Conservation (phyloP, 2,329 filamentous ascomycete species). For the Pseudogymnoascus pannorum region DNA sequence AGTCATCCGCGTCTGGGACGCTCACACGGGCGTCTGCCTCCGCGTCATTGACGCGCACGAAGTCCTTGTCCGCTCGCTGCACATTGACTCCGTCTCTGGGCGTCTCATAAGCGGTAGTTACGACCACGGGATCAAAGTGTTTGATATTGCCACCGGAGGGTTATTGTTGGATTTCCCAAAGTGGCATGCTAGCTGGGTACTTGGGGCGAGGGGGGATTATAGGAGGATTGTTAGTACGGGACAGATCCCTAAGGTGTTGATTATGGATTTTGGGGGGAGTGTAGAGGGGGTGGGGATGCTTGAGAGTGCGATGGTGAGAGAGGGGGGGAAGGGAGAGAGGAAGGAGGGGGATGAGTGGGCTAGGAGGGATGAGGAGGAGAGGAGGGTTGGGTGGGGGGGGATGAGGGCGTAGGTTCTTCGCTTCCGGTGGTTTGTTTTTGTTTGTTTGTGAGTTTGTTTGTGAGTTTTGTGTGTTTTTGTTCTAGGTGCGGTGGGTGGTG, state of each 20-base stretch:
- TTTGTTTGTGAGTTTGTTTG: no score
- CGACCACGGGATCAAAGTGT: constrained; percentile 92
- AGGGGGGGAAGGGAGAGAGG: not conserved
- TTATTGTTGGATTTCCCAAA: constrained; percentile 80
- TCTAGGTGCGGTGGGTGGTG: not conserved
- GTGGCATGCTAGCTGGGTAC: constrained; percentile 95
- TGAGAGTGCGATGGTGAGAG: constrained; percentile 34
- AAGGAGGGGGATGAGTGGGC: not conserved
- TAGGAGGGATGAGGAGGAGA: not conserved
- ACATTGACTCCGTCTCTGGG: constrained; percentile 80
- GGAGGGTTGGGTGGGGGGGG: not conserved
- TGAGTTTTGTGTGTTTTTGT: not conserved
- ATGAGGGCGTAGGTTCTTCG: not conserved
- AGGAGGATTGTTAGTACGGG: constrained; percentile 89
- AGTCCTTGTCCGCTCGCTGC: constrained; percentile 79
- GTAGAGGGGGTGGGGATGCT: constrained; percentile 52
- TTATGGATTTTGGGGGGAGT: constrained; percentile 80
- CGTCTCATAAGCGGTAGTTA: constrained; percentile 89
- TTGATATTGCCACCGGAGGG: constrained; percentile 73
- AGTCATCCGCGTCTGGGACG: constrained; percentile 92
- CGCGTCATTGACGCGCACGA: constrained; percentile 76
- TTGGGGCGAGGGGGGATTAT: constrained; percentile 94
- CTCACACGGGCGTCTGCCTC: constrained; percentile 77
- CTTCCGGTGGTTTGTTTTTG: not conserved
- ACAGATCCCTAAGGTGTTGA: constrained; percentile 84